A percentile compares a stretch with the other conserved stretches of the same genome.
These are phyloP conservation scores for Trapa bicornis DNA, from an alignment of 345 rosid species.

Conservation along the genomic window DNA sequence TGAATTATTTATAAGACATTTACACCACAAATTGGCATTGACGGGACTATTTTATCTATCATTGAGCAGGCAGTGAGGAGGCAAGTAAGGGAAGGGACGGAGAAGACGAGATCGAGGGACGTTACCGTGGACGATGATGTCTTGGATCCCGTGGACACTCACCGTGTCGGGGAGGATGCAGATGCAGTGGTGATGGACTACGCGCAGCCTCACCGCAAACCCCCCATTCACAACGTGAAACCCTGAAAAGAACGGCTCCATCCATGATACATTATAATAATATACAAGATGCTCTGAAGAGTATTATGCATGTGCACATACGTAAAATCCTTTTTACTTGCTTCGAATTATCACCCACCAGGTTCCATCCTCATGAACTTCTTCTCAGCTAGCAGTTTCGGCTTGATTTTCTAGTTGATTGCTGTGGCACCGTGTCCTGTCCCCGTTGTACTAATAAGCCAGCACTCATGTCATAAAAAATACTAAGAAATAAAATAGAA, in stretches of 20 bases:
- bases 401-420: background rate
- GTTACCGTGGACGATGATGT: conserved; percentile 12
- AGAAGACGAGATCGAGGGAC: background rate
- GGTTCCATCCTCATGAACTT: background rate
- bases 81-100: background rate
- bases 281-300: background rate
- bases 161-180: conserved; percentile 21
- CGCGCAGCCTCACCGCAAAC: conserved; percentile 31
- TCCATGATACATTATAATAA: no score
- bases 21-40: background rate
- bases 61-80: background rate
- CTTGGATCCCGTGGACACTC: conserved; percentile 19
- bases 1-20: no score
- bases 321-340: conserved; percentile 1
- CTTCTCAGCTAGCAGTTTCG: background rate
- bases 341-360: background rate
- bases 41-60: background rate
- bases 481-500: no score
- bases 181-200: conserved; percentile 63
- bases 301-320: background rate
- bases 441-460: no score
- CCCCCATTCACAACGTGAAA: conserved; percentile 87
- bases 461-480: no score
- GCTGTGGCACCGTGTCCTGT: no score
- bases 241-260: conserved; percentile 10